Percentiles rank a stretch among this genome's conserved stretches.
phyloP scores from a whole-genome alignment of 352 stramenopile genomes.

The Phytophthora colocasiae region DNA sequence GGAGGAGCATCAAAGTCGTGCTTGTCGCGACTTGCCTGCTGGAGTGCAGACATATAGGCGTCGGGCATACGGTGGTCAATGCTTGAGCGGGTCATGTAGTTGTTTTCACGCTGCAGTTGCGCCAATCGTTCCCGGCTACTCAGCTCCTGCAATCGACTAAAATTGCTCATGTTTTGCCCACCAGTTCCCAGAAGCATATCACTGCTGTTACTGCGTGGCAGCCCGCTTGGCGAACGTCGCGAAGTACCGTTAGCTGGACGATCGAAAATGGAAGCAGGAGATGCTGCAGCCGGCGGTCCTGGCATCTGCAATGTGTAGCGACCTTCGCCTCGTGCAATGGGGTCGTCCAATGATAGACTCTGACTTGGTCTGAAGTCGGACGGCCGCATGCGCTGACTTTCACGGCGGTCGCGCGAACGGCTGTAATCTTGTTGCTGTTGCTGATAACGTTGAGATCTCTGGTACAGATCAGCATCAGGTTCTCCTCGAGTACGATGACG shows the following conservation, averaged over 20 bases:
- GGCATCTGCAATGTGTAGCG: slow-evolving; percentile 44
- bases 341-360: slow-evolving; percentile 47
- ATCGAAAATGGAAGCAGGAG: slow-evolving; percentile 72
- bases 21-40: slow-evolving; percentile 44
- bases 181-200: slow-evolving; percentile 28
- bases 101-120: slow-evolving; percentile 35
- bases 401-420: slow-evolving; percentile 25
- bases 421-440: slow-evolving; percentile 35
- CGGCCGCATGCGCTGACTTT: slow-evolving; percentile 42
- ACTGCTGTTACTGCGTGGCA: slow-evolving; percentile 36
- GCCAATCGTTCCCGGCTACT: slow-evolving; percentile 40
- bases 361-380: slow-evolving; percentile 48
- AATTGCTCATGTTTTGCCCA: slow-evolving; percentile 37
- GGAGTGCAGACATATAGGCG: slow-evolving; percentile 43
- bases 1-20: slow-evolving; percentile 35
- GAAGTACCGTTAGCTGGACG: slow-evolving; percentile 35
- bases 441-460: slow-evolving; percentile 34
- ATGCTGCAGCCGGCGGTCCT: slow-evolving; percentile 18
- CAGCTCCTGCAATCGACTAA: slow-evolving; percentile 41
- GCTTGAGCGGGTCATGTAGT: slow-evolving; percentile 32
- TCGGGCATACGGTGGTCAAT: slow-evolving; percentile 39
- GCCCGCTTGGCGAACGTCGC: slow-evolving; percentile 17
- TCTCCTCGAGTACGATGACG: slow-evolving; percentile 25
- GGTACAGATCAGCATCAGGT: slow-evolving; percentile 32
- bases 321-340: slow-evolving; percentile 40